phyloP scores from a whole-genome alignment of 106 monocot species.

The Platanthera guangdongensis region DNA sequence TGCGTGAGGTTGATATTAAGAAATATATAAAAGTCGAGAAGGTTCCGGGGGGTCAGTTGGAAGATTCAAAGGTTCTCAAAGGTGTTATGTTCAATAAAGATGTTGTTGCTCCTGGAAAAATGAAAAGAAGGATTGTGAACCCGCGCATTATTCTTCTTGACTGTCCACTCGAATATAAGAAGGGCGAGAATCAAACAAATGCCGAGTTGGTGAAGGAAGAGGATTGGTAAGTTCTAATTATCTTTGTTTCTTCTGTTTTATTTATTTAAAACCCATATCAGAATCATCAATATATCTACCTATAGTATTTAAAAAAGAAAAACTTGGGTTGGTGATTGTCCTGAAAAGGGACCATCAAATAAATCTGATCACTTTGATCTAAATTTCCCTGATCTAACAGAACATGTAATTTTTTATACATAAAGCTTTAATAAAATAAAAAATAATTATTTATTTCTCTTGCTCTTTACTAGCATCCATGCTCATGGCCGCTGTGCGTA shows the following conservation, averaged over 20 bases:
- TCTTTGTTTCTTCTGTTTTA: background rate
- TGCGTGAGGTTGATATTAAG: constrained; percentile 86
- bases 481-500: too few relatives aligned
- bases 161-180: constrained; percentile 95
- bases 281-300: background rate
- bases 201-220: constrained; percentile 92
- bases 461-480: too few relatives aligned
- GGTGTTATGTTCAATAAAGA: constrained; percentile 98
- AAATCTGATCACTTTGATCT: too few relatives aligned
- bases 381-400: too few relatives aligned
- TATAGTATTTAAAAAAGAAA: background rate
- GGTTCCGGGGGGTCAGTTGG: constrained; percentile 93
- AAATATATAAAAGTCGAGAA: constrained; percentile 97
- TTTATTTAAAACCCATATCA: background rate
- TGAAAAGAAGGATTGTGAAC: constrained; percentile 85
- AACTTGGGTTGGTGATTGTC: too few relatives aligned
- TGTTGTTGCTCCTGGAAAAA: constrained; percentile 96
- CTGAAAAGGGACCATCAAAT: too few relatives aligned
- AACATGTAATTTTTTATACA: too few relatives aligned
- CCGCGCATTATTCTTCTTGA: constrained; percentile 94
- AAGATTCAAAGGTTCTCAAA: constrained; percentile 87
- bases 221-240: constrained; percentile 65
- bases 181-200: constrained; percentile 98
- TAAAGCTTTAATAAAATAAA: too few relatives aligned
- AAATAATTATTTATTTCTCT: too few relatives aligned